Evolutionary conservation across 2,329 filamentous ascomycete genomes (phyloP).

Genomic region (Hypomyces perniciosus): DNA sequence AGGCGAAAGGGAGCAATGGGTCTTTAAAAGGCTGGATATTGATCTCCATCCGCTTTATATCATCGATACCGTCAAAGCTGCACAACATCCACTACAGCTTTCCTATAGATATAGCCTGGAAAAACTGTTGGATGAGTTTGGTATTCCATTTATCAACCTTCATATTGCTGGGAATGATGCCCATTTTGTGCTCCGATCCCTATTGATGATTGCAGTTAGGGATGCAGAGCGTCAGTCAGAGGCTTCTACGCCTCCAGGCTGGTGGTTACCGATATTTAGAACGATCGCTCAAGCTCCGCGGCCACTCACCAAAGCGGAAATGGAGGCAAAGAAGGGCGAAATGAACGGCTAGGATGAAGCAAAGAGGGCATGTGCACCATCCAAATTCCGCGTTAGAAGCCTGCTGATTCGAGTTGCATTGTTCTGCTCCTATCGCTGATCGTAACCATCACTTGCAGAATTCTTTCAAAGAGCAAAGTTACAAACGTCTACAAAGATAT

Average conservation of each 20-base stretch:
- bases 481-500: too few relatives aligned
- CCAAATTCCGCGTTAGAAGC: too few relatives aligned
- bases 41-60: constrained; percentile 1
- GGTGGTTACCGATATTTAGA: constrained; percentile 1
- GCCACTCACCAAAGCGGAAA: neutral
- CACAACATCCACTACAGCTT: constrained; percentile 4
- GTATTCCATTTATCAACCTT: constrained; percentile 1
- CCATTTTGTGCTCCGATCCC: constrained; percentile 1
- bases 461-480: too few relatives aligned
- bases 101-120: constrained; percentile 6
- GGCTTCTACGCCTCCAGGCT: neutral
- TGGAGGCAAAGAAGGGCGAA: neutral
- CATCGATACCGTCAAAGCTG: constrained; percentile 5
- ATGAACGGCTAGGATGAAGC: too few relatives aligned
- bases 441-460: too few relatives aligned
- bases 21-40: constrained; percentile 4
- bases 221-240: neutral
- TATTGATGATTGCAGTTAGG: constrained; percentile 6
- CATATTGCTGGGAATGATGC: constrained; percentile 7
- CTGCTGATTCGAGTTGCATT: too few relatives aligned
- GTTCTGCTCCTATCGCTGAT: too few relatives aligned
- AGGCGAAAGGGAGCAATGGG: neutral
- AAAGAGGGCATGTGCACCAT: too few relatives aligned
- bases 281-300: constrained; percentile 2
- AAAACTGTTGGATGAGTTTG: constrained; percentile 1